Evolutionary conservation across 345 rosid species (phyloP).

Genomic region (Moricandia arvensis): DNA sequence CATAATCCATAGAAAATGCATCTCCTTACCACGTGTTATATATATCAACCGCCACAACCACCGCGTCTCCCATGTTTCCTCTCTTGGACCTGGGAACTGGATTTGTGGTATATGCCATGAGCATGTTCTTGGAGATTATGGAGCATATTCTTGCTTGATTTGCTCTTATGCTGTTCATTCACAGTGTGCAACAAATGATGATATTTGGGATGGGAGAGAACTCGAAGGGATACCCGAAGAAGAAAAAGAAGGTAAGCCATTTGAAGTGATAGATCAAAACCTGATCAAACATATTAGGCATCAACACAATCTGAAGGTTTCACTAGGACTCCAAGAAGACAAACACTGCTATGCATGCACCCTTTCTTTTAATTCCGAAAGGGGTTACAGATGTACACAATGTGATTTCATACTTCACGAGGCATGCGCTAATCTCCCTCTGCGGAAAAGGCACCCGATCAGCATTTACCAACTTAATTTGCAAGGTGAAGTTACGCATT

Average conservation of each 20-base stretch:
- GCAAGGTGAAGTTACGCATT: background rate
- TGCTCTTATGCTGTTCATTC: slow-evolving; percentile 1
- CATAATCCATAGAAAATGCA: background rate
- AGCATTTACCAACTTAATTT: background rate
- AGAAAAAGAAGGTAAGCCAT: background rate
- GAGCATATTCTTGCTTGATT: background rate
- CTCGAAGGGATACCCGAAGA: background rate
- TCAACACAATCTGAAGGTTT: background rate
- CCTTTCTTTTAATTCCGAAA: background rate
- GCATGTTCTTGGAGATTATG: background rate
- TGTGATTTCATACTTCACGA: background rate
- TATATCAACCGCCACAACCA: background rate
- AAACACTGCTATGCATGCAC: background rate
- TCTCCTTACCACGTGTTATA: background rate
- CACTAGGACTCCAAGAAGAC: background rate
- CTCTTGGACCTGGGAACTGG: background rate
- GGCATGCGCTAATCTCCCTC: background rate
- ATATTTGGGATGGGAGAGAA: background rate
- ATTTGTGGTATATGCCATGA: background rate
- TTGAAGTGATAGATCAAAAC: background rate
- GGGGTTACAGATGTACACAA: background rate
- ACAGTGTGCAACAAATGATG: background rate
- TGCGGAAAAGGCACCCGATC: background rate
- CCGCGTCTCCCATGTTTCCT: background rate
- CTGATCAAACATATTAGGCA: slow-evolving; percentile 1